Base-by-base conservation (phyloP, 805 yeast species). In the Lachancea mirantina region DNA sequence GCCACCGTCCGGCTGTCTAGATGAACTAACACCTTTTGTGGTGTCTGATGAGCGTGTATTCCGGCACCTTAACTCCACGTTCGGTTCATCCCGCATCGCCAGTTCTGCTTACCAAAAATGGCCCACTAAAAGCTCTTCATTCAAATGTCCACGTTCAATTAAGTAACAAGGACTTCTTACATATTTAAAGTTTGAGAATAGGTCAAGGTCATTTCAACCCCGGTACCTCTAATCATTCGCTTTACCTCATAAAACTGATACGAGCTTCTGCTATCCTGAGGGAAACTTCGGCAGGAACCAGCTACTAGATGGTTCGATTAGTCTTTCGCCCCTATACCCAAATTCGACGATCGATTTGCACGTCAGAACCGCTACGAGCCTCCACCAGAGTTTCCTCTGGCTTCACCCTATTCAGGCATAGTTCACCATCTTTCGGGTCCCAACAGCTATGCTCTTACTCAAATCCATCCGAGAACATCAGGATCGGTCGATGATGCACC, bases 1-100 rank as follows among this genome's bases (percentile, higher is more conserved):
- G 72, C 73, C 62, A 67, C 71, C 72, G 71, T 65, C 72, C 72
- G 67, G 68, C 62, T 54, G 57, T 57, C 65, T 61, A 50, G 55
- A 57, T 55, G 59, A 55, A 57, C 63, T 55, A 61, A 60, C 64
- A 60, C 65, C 64, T 59, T 57, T 61, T 61, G 64, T 59, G 65
- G 64, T 57, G 60, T 59, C 62, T 57, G 61, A 59, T 59, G 60
- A 59, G 65, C 63, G 62, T 58, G 58, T 50, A 59, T 53, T 60
- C 60, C 56, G 63, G 61, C 62, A 57, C 62, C 55, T 57, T 54
- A 55, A 57, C 62, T 54, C 55, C 48, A 45, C 62, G 61, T 54
- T 57, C 61, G 62, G 62, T 57, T 57, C 62, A 57, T 57, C 62
- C 62, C 62, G 62, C 66, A 59, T 61, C 65, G 64, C 65, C 64